phyloP scores from a whole-genome alignment of 225 moss, liverwort and hornwort genomes.

The Climacium dendroides region DNA sequence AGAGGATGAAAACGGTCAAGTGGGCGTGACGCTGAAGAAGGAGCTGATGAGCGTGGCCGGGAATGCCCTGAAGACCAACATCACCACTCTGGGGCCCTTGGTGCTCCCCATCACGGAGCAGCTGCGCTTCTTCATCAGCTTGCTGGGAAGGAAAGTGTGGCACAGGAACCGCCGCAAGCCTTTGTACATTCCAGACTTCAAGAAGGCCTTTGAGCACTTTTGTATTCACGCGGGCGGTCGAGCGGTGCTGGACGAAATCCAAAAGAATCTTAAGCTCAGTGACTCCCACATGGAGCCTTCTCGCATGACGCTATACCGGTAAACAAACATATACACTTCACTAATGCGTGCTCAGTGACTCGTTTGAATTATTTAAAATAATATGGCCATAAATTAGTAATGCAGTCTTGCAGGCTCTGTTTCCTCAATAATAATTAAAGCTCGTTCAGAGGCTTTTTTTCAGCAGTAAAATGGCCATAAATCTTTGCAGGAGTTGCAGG shows the following conservation, averaged over 20 bases:
- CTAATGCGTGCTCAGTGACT: neutral
- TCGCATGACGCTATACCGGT: conserved; percentile 43
- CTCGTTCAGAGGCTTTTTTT: neutral
- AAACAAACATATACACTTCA: neutral
- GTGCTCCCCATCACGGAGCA: conserved; percentile 37
- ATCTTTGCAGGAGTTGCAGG: neutral
- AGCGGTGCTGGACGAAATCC: conserved; percentile 33
- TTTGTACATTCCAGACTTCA: conserved; percentile 29
- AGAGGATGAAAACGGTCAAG: conserved; percentile 14
- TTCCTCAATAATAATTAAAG: neutral
- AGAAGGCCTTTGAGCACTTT: conserved; percentile 40
- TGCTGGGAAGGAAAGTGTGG: conserved; percentile 16
- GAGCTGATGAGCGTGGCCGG: conserved; percentile 52
- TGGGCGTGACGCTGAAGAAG: conserved; percentile 38
- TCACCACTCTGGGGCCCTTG: conserved; percentile 30
- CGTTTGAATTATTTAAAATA: neutral
- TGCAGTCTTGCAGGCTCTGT: neutral
- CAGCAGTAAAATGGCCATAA: neutral
- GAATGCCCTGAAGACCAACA: conserved; percentile 36
- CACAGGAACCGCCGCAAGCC: conserved; percentile 7
- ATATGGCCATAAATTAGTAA: too few species aligned
- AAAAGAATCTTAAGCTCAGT: conserved; percentile 32
- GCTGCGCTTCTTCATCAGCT: conserved; percentile 24
- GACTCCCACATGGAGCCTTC: conserved; percentile 38
- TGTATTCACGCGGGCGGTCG: conserved; percentile 50